Conservation (phyloP, 768 basidiomycete genomes). For the Nidularia sp. region DNA sequence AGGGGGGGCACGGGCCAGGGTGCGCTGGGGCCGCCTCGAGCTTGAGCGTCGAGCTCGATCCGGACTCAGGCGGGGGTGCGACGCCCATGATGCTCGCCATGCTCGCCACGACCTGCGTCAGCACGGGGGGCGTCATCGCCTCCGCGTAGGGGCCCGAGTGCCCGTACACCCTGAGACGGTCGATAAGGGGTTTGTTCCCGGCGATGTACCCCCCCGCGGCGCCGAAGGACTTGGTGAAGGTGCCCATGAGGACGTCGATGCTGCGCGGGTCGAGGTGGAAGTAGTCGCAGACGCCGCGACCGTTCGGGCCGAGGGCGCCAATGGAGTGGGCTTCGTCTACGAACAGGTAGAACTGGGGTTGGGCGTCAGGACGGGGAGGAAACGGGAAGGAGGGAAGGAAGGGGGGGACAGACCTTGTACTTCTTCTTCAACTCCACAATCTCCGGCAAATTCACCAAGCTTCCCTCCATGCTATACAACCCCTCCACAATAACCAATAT, state of each 20-base stretch:
- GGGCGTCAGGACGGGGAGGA: neutral
- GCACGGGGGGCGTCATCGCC: constrained; percentile 84
- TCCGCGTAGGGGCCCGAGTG: constrained; percentile 87
- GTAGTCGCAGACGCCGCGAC: constrained; percentile 94
- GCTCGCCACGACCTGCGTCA: constrained; percentile 86
- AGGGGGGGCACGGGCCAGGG: constrained; percentile 67
- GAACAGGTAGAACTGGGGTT: constrained; percentile 88
- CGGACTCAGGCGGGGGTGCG: constrained; percentile 26
- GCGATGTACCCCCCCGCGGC: constrained; percentile 95
- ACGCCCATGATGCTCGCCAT: constrained; percentile 98
- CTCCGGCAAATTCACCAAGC: constrained; percentile 76
- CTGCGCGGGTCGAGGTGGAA: constrained; percentile 77
- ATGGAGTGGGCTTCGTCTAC: constrained; percentile 98
- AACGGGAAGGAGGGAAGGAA: neutral
- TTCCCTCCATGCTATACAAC: constrained; percentile 98
- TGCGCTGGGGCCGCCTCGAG: constrained; percentile 21
- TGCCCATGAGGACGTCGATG: constrained; percentile 97
- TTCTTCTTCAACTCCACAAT: constrained; percentile 85
- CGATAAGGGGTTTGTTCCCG: constrained; percentile 76
- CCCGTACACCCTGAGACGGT: constrained; percentile 74
- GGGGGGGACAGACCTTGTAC: constrained; percentile 72
- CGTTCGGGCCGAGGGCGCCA: constrained; percentile 90
- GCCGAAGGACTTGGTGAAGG: constrained; percentile 94
- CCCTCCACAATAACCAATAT: constrained; percentile 94
- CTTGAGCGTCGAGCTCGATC: neutral